phyloP scores from a whole-genome alignment of 2,329 filamentous ascomycete genomes.

The Cladorrhinum sp. region DNA sequence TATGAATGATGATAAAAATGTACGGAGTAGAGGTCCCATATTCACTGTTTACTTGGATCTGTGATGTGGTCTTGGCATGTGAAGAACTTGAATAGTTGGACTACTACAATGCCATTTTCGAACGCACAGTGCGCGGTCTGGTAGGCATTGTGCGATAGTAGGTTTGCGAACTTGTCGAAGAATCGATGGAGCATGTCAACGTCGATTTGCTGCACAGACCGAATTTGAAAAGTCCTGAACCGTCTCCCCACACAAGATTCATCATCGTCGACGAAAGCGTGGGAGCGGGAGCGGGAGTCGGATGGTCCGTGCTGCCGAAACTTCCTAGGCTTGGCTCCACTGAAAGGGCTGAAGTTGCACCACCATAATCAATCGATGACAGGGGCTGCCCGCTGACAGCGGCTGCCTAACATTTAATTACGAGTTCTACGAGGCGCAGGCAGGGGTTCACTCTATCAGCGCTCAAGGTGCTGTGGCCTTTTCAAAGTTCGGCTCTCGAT shows the following conservation, averaged over 20 bases:
- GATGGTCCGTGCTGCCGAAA: background rate
- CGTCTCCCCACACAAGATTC: too few relatives aligned
- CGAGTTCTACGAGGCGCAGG: conserved; percentile 7
- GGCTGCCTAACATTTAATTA: conserved; percentile 8
- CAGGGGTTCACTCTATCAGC: background rate
- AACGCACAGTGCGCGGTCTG: background rate
- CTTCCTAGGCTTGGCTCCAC: background rate
- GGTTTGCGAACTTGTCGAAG: too few relatives aligned
- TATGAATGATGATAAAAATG: background rate
- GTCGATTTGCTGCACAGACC: background rate
- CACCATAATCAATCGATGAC: background rate
- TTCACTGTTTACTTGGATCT: too few relatives aligned
- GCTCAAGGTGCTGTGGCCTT: background rate
- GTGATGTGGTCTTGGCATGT: too few relatives aligned
- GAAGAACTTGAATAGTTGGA: too few relatives aligned
- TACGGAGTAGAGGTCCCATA: too few relatives aligned
- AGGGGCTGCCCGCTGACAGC: conserved; percentile 5
- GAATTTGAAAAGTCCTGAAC: background rate
- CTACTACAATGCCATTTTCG: too few relatives aligned
- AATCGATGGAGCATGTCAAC: too few relatives aligned
- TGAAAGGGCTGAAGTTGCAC: background rate
- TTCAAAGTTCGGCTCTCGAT: background rate
- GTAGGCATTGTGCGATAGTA: background rate
- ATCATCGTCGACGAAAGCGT: background rate
- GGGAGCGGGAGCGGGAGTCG: background rate